Evolutionary conservation across 306 rosid species (phyloP), one percentile per base, ranked within the genome.

Genomic region (Fragaria iinumae): DNA sequence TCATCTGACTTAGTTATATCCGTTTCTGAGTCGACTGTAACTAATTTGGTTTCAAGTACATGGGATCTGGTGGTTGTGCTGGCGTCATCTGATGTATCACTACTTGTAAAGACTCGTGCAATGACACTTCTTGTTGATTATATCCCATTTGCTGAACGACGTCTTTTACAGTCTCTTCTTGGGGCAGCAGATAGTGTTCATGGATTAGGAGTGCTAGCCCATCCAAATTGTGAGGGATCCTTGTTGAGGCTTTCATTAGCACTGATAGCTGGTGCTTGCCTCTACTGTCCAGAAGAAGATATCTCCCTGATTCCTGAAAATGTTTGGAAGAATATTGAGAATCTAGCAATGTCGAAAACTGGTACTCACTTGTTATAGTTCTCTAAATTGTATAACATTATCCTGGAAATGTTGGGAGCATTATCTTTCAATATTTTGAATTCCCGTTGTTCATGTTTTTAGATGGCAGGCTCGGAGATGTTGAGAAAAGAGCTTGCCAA

Each of bases 1-100:
- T 68, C 87, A 79, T 80, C 89, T 39, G 86, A 82, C 82, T 72
- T 75, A 34, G 71, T n/a, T 68, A 53, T 72, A 55, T 76, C 86
- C 75, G 75, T 84, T 71, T 87, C 93, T 0, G 91, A 88, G 76
- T 78, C 86, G 25, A 59, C 84, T 64, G 43, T 87, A 16, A 84
- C 92, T 75, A 87, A 81, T 86, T 73, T 93, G 87, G 96, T 91
- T 74, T 87, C 97, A 72, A 89, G 88, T 75, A 93, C 97, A 18
- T 93, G 98, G 98, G 93, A 91, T 76, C 85, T 81, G 76, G 90
- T 93, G 27, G 88, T 90, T 81, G 90, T 89, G 56, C 79, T 93
- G 76, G 93, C 91, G 41, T 88, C 93, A 38, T 91, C 93, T 59
- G 96, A 91, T 77, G 70, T 87, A 34, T 90, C 90, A 64, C 76